Evolutionary conservation across 1,139 yeast species (phyloP), one percentile per base, ranked within the genome.

Genomic region (Saccharomyces uvarum): DNA sequence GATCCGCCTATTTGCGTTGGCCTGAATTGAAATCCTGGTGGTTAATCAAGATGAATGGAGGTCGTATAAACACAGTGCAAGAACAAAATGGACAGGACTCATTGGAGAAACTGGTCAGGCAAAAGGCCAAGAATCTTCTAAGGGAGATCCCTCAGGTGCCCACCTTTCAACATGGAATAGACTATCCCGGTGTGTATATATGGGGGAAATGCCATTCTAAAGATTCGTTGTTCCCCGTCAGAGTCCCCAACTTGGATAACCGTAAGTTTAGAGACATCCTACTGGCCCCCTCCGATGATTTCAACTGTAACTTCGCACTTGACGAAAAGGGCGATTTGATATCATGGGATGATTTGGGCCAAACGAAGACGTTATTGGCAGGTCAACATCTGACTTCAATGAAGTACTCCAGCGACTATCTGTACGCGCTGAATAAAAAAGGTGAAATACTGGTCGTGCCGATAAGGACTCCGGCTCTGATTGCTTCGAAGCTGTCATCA

Each of bases 311-410:
- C 2, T 83, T 83, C 1, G 83, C 95, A 1, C 78, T 83, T 24
- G 79, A 84, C 57, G 78, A 78, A 1, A 78, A 79, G 27, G 98
- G 98, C n/a, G 80, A 84, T 63, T 77, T 88, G 24, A 83, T 81
- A 56, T 88, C 85, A 65, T 87, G 90, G 86, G 80, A 81, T 47
- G 44, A 38, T 19, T 19, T 38, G 44, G 44, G 44, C 3, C 44
- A 38, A 38, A 63, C 51, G 6, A 50, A 52, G 2, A 24, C 29
- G 13, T 48, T 58, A 60, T 53, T 68, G 33, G 52, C 73, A 44
- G 84, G 82, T 14, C 75, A 77, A 57, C 74, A 78, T 13, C 64
- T 84, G 28, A 59, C 54, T 1, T 66, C 73, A 54, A 82, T 80
- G 13, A 72, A 74, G 53, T 70, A 84, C 24, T 80, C 90, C 4